A percentile compares a stretch with the other conserved stretches of the same genome.
Evolutionary conservation across 1,139 yeast genomes (phyloP).

Genomic region (Candida neerlandica): DNA sequence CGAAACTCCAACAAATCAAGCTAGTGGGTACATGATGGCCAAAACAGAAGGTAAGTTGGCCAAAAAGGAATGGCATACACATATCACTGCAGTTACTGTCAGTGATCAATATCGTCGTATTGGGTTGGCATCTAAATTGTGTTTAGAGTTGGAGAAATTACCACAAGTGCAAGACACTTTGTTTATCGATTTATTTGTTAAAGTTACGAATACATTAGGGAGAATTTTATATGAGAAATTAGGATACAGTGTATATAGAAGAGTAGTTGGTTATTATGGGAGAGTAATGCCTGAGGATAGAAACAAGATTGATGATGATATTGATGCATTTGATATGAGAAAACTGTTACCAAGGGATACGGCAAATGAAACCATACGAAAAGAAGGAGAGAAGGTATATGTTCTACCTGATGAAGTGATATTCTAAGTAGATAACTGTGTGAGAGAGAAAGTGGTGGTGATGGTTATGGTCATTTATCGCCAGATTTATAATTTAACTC

Average conservation of each 20-base stretch:
- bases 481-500: not conserved
- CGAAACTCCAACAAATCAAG: slow-evolving; percentile 37
- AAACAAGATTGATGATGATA: slow-evolving; percentile 55
- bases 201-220: slow-evolving; percentile 80
- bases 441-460: too few relatives aligned
- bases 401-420: slow-evolving; percentile 65
- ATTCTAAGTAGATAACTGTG: slow-evolving; percentile 29
- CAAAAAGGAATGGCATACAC: slow-evolving; percentile 90
- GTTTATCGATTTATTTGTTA: slow-evolving; percentile 88
- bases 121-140: slow-evolving; percentile 79
- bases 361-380: slow-evolving; percentile 51
- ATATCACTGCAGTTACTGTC: slow-evolving; percentile 94
- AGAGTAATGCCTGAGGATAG: slow-evolving; percentile 48
- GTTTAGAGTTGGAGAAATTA: slow-evolving; percentile 69
- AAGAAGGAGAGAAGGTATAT: slow-evolving; percentile 57
- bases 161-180: slow-evolving; percentile 68
- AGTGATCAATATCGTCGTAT: slow-evolving; percentile 80
- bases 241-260: slow-evolving; percentile 80
- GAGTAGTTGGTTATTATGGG: slow-evolving; percentile 91
- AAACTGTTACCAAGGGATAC: slow-evolving; percentile 61
- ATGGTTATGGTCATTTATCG: not conserved
- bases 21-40: slow-evolving; percentile 90
- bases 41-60: slow-evolving; percentile 79
- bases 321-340: slow-evolving; percentile 91
- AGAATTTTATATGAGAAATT: slow-evolving; percentile 79